Evolutionary conservation across 352 stramenopile genomes (phyloP), one percentile per base, ranked within the genome.

Genomic region (Saprolegnia parasitica): DNA sequence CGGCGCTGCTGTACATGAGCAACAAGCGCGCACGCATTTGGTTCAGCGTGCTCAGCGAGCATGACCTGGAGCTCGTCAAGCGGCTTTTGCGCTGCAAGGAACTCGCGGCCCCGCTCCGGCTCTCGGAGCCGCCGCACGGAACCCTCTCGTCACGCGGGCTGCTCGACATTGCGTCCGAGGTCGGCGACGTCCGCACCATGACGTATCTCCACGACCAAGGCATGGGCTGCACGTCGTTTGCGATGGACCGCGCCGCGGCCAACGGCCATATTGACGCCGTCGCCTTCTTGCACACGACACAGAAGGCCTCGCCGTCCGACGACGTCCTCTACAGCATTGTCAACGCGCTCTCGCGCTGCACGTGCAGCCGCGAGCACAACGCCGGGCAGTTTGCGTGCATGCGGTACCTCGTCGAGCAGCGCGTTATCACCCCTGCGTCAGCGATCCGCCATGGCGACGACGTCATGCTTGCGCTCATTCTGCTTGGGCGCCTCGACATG

Each of bases 1-100:
- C 37, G 20, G 18, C 37, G 11, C 54, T 61, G 15, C 23, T 61
- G 54, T 61, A 61, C 54, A 40, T 61, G 8, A 61, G 54, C 54
- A 61, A 61, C 54, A 18, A 20, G 16, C 21, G 29, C 15, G 54
- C 54, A 13, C 54, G 54, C 23, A 61, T 61, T 10, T 61, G 54
- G 54, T 0, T 61, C 21, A 61, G 37, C 32, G 54, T 61, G 11
- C n/a, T 61, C 15, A 10, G 21, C 21, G 54, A 61, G 32, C 24
- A 42, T 23, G 37, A 9, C 15, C 13, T 61, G 5, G 54, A 35
- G 8, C 54, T 61, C 32, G 54, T 61, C 32, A 20, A 61, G 32
- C 21, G 29, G 20, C 54, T 61, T 11, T n/a, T 61, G n/a, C 54
- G n/a, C 8, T 61, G 54, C 32, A 61, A 55, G 15, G 47, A 55